phyloP scores from a whole-genome alignment of 1,284 basidiomycete genomes.

The Apiotrichum akiyoshidainum region DNA sequence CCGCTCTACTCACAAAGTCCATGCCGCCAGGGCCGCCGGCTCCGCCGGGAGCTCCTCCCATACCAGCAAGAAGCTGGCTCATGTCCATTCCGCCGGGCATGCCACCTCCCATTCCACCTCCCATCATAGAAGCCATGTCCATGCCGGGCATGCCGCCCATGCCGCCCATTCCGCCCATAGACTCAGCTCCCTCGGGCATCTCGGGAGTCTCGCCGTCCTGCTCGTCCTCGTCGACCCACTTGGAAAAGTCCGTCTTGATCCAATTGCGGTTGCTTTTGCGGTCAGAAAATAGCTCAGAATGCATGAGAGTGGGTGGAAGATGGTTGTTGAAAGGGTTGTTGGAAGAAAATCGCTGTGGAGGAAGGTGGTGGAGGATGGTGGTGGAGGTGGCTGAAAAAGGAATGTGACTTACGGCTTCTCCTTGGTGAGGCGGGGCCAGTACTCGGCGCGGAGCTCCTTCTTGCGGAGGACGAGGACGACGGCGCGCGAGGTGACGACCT shows the following conservation, averaged over 20 bases:
- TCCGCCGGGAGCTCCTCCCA: conserved; percentile 52
- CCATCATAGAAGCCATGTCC: background rate
- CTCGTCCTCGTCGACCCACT: conserved; percentile 92
- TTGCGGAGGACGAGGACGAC: conserved; percentile 71
- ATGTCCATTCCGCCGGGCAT: conserved; percentile 30
- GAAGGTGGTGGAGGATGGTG: too few relatives aligned
- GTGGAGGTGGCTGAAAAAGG: too few relatives aligned
- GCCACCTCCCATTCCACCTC: conserved; percentile 23
- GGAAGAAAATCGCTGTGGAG: too few relatives aligned
- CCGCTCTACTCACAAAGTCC: conserved; percentile 42
- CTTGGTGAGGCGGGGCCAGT: conserved; percentile 85
- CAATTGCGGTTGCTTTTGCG: conserved; percentile 65
- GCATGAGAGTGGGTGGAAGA: too few relatives aligned
- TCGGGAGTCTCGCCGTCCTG: conserved; percentile 62
- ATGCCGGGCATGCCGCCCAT: conserved; percentile 27
- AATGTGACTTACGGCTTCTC: conserved; percentile 58
- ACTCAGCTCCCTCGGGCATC: conserved; percentile 10
- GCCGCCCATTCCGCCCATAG: conserved; percentile 31
- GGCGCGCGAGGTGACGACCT: conserved; percentile 61
- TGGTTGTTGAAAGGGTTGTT: too few relatives aligned
- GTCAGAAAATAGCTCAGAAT: too few relatives aligned
- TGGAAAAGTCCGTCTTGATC: conserved; percentile 86
- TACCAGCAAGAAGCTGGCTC: conserved; percentile 45
- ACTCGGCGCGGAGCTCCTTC: conserved; percentile 70
- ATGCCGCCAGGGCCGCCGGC: conserved; percentile 50